Conservation (phyloP, 2,329 filamentous ascomycete species). For the Aspergillus latus region DNA sequence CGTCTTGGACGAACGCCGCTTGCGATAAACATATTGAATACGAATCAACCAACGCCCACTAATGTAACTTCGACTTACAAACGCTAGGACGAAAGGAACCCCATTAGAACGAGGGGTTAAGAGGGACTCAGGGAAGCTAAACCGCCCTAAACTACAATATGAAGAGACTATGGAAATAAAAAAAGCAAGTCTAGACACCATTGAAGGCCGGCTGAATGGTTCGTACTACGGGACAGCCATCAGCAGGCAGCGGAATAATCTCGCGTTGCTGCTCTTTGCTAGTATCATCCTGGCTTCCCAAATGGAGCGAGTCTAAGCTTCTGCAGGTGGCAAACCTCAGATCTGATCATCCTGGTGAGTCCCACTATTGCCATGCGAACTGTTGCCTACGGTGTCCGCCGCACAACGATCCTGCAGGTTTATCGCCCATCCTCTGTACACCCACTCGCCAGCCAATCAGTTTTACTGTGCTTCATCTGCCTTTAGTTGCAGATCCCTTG, state of each 20-base stretch:
- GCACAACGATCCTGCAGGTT: conserved; percentile 14
- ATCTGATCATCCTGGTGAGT: background rate
- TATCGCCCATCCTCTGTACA: background rate
- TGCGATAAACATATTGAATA: background rate
- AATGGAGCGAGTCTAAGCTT: background rate
- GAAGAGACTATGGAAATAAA: background rate
- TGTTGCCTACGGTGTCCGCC: background rate
- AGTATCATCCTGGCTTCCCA: background rate
- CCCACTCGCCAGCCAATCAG: background rate
- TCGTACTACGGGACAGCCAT: background rate
- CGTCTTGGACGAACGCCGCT: background rate
- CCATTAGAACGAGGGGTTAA: background rate
- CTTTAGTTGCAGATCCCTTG: conserved; percentile 1
- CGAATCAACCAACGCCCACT: background rate
- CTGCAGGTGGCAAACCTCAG: conserved; percentile 1
- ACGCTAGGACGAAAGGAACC: background rate
- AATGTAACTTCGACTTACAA: background rate
- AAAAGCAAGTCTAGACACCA: conserved; percentile 7
- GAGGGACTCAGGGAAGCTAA: background rate
- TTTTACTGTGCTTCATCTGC: background rate
- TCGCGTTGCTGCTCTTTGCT: background rate
- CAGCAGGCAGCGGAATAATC: background rate
- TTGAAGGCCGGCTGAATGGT: background rate
- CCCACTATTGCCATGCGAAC: background rate
- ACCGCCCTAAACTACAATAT: too few species aligned